A percentile compares a stretch with the other conserved stretches of the same genome.
phyloP scores from a whole-genome alignment of 306 rosid genomes.

The apple (Malus domestica) region DNA sequence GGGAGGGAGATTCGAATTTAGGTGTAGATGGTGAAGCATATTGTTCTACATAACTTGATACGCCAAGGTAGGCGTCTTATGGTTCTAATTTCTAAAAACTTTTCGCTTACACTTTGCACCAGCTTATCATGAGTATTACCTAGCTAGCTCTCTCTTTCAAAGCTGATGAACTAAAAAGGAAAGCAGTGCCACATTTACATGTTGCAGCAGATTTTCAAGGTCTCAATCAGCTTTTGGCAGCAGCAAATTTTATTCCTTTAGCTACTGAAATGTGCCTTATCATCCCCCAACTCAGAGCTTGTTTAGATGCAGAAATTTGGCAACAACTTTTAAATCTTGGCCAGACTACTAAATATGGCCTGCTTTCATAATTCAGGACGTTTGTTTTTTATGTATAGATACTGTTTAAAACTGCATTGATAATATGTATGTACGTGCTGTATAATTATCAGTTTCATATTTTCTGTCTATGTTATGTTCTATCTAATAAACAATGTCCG shows the following conservation, averaged over 20 bases:
- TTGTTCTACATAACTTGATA: background rate
- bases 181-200: constrained; percentile 16
- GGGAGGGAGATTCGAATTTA: background rate
- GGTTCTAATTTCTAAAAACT: constrained; percentile 12
- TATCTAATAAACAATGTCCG: too few relatives aligned
- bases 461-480: too few relatives aligned
- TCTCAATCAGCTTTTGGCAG: constrained; percentile 13
- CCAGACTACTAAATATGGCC: background rate
- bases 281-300: constrained; percentile 14
- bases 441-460: too few relatives aligned
- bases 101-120: background rate
- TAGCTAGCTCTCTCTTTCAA: constrained; percentile 15
- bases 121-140: background rate
- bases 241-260: constrained; percentile 20
- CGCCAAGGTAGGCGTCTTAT: background rate
- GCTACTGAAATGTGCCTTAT: constrained; percentile 11
- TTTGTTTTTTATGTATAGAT: too few relatives aligned
- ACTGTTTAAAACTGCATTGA: too few relatives aligned
- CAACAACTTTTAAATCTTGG: background rate
- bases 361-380: background rate
- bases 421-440: too few relatives aligned
- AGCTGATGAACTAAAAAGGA: constrained; percentile 24
- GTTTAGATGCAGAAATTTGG: background rate
- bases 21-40: background rate
- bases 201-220: constrained; percentile 14